Base-by-base conservation (phyloP, 73 alveolate species). In the Paramecium primaurelia region DNA sequence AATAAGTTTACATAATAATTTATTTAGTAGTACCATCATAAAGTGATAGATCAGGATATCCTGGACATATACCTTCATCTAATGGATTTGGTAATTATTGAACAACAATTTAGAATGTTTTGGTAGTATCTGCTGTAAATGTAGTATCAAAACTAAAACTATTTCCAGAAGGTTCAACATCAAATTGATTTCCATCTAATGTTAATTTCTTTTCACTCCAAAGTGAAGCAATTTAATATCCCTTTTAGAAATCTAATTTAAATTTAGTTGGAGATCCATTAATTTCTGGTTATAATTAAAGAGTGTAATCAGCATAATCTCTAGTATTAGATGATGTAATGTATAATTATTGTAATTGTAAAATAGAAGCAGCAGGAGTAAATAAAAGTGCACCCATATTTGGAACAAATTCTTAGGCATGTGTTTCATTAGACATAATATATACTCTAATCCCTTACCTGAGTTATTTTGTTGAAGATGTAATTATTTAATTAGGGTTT, bases 41-140 rank as follows among this genome's bases (percentile, higher is more conserved):
- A 8, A 80, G 58, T 1, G 91, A 42, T 22, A 80, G 32, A 49
- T 45, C 94, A 6, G 94, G 94, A 32, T 89, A 89, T 6, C 94
- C 94, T 45, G 94, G 94, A 32, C 58, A 83, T 14, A 89, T 59
- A 3, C 94, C 94, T 49, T 89, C 87, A 89, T 89, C 94, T n/a
- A 71, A 89, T 12, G 94, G 94, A 45, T 89, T 89, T 10, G 94
- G 94, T 25, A 89, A 34, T 89, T 89, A 25, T 12, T 38, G 26
- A 18, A 89, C 75, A 14, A 16, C 38, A 7, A 89, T 45, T 18
- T 37, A 58, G 38, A 44, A 42, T 6, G 68, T 30, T 40, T 34
- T 30, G 36, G 75, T 45, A 0, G 73, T 83, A 28, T n/a, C 83
- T 11, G 71, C 80, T 4, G 88, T 25, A 9, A 45, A 71, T 6